Evolutionary conservation across 179 eudicot genomes (phyloP).

Genomic region (Silene noctiflora): DNA sequence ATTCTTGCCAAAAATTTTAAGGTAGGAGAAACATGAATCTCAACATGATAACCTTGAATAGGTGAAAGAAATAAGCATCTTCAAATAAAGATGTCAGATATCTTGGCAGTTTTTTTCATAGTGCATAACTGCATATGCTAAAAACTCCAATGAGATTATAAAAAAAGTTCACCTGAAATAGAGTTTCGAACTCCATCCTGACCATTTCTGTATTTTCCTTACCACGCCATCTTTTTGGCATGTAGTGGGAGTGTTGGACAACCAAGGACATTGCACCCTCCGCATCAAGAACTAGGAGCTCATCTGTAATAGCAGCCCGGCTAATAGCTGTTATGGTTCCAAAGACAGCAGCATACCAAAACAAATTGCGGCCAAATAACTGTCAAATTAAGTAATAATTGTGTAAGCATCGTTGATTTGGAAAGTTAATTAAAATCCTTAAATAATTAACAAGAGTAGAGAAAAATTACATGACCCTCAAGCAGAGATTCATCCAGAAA

Average conservation of each 20-base stretch:
- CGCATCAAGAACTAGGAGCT: conserved; percentile 78
- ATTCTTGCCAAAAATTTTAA: neutral
- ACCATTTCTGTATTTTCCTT: conserved; percentile 72
- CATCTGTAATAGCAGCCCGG: conserved; percentile 78
- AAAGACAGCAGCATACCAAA: conserved; percentile 97
- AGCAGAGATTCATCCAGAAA: conserved; percentile 90
- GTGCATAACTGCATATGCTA: neutral
- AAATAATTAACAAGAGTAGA: neutral
- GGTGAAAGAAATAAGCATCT: neutral
- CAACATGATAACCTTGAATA: neutral
- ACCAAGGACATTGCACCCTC: conserved; percentile 80
- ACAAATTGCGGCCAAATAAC: conserved; percentile 89
- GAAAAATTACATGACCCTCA: conserved; percentile 89
- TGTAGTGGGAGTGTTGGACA: conserved; percentile 80
- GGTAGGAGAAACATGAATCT: neutral
- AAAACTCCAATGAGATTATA: too few relatives aligned
- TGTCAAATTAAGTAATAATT: conserved; percentile 29
- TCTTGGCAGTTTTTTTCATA: neutral
- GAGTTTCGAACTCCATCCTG: conserved; percentile 74
- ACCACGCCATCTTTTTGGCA: conserved; percentile 98
- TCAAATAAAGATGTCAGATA: neutral
- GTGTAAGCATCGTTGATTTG: neutral
- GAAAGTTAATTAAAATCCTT: neutral
- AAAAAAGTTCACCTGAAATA: conserved; percentile 65
- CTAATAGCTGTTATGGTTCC: conserved; percentile 92